These are phyloP conservation scores for Dendrothele bispora DNA, from an alignment of 768 basidiomycete genomes.

Conservation along the genomic window DNA sequence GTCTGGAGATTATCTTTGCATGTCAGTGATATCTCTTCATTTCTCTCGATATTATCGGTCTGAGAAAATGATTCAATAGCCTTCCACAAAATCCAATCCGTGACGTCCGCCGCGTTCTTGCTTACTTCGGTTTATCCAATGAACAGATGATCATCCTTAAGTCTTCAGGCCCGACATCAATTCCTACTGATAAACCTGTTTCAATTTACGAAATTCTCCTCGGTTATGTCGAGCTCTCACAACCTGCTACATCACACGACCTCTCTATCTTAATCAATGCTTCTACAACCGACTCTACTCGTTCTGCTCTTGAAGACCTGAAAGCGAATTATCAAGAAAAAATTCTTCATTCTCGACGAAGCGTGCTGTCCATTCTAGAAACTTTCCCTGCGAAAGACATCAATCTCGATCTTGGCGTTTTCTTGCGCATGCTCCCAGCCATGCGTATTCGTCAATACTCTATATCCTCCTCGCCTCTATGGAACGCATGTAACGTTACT, in stretches of 20 bases:
- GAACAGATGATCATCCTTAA: constrained; percentile 38
- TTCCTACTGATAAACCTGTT: constrained; percentile 39
- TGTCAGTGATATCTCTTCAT: constrained; percentile 23
- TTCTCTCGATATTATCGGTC: neutral
- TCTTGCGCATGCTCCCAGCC: constrained; percentile 41
- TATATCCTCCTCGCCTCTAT: constrained; percentile 48
- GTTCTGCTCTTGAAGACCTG: constrained; percentile 28
- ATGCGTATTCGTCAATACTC: constrained; percentile 53
- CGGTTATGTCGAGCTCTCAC: constrained; percentile 48
- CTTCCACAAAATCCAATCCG: constrained; percentile 40
- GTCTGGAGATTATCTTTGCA: constrained; percentile 48
- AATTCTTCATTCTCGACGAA: constrained; percentile 35
- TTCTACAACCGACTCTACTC: constrained; percentile 23
- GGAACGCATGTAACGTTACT: constrained; percentile 40
- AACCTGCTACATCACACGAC: constrained; percentile 44
- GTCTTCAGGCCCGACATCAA: constrained; percentile 36
- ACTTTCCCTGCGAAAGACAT: constrained; percentile 28
- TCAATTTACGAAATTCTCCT: constrained; percentile 35
- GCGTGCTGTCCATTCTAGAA: constrained; percentile 43
- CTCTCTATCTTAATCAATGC: constrained; percentile 30
- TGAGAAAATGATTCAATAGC: constrained; percentile 14
- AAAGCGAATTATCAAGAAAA: constrained; percentile 28
- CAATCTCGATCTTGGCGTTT: constrained; percentile 33
- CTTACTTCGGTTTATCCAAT: constrained; percentile 34
- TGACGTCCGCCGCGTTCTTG: constrained; percentile 37